A percentile compares a stretch with the other conserved stretches of the same genome.
These are phyloP conservation scores for Apiospora malaysiana DNA, from an alignment of 2,329 filamentous ascomycete genomes.

Conservation along the genomic window DNA sequence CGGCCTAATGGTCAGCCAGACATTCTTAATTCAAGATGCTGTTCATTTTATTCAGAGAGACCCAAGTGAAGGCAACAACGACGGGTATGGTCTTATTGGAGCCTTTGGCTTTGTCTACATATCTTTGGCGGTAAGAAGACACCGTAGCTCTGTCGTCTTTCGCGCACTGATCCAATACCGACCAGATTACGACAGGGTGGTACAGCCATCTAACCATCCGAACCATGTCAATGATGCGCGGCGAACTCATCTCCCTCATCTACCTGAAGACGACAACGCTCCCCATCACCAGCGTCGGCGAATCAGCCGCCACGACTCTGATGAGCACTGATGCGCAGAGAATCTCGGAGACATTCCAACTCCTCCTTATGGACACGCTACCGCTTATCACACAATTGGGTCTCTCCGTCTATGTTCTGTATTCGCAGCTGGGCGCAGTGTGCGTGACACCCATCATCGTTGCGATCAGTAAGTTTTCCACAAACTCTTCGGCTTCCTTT, in stretches of 20 bases:
- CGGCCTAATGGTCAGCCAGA: conserved; percentile 24
- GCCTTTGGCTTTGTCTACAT: conserved; percentile 22
- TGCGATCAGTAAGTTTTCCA: conserved; percentile 21
- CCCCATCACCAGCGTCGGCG: conserved; percentile 11
- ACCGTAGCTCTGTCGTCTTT: not conserved
- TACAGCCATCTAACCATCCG: conserved; percentile 19
- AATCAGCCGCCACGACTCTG: conserved; percentile 25
- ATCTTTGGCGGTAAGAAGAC: conserved; percentile 19
- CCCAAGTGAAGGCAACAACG: not conserved
- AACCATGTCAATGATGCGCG: conserved; percentile 27
- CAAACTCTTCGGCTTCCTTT: not conserved
- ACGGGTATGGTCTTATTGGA: conserved; percentile 26
- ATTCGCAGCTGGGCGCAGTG: conserved; percentile 26
- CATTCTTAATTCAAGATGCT: conserved; percentile 24
- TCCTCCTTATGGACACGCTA: conserved; percentile 21
- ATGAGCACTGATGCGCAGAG: conserved; percentile 25
- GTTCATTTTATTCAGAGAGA: conserved; percentile 19
- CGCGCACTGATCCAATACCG: not conserved
- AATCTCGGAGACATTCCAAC: conserved; percentile 24
- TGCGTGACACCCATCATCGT: conserved; percentile 26
- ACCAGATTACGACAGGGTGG: conserved; percentile 24
- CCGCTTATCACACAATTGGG: conserved; percentile 22
- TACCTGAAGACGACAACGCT: conserved; percentile 23
- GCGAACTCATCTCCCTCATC: conserved; percentile 23
- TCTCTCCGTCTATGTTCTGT: conserved; percentile 24